A percentile compares a stretch with the other conserved stretches of the same genome.
Evolutionary conservation across 1,139 yeast species (phyloP).

Genomic region (Hansenula lynferdii): DNA sequence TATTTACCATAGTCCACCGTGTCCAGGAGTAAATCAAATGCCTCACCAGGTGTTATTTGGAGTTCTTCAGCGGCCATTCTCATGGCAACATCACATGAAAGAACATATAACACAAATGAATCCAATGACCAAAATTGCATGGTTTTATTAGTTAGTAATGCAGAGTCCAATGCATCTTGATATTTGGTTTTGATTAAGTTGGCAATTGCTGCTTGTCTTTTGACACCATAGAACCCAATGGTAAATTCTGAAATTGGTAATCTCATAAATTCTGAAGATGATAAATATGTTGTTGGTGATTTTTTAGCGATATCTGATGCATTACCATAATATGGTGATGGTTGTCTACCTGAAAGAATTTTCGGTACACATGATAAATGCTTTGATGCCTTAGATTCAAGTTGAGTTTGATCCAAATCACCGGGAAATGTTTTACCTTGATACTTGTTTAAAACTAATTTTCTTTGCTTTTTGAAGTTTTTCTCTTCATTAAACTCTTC

Average conservation of each 20-base stretch:
- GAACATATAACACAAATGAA: constrained; percentile 51
- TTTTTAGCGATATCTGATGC: constrained; percentile 37
- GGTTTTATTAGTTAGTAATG: constrained; percentile 34
- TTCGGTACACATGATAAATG: constrained; percentile 33
- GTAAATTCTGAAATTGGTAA: constrained; percentile 42
- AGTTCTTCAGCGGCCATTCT: constrained; percentile 47
- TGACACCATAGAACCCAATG: constrained; percentile 62
- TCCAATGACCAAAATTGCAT: constrained; percentile 57
- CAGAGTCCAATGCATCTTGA: constrained; percentile 26
- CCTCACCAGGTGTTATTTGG: constrained; percentile 33
- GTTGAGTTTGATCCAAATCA: constrained; percentile 19
- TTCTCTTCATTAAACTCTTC: constrained; percentile 16
- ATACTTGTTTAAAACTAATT: constrained; percentile 12
- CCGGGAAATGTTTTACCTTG: constrained; percentile 8
- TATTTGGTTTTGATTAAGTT: constrained; percentile 29
- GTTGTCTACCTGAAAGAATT: constrained; percentile 38
- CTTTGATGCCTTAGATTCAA: constrained; percentile 26
- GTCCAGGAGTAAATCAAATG: constrained; percentile 38
- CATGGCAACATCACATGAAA: constrained; percentile 60
- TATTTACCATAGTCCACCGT: constrained; percentile 55
- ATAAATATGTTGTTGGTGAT: constrained; percentile 40
- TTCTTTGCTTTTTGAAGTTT: constrained; percentile 11
- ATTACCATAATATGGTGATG: constrained; percentile 43
- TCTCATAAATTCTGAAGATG: constrained; percentile 42
- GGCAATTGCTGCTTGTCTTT: constrained; percentile 50